Conservation (phyloP, 1,284 basidiomycete genomes). For the Peniophora sp. region DNA sequence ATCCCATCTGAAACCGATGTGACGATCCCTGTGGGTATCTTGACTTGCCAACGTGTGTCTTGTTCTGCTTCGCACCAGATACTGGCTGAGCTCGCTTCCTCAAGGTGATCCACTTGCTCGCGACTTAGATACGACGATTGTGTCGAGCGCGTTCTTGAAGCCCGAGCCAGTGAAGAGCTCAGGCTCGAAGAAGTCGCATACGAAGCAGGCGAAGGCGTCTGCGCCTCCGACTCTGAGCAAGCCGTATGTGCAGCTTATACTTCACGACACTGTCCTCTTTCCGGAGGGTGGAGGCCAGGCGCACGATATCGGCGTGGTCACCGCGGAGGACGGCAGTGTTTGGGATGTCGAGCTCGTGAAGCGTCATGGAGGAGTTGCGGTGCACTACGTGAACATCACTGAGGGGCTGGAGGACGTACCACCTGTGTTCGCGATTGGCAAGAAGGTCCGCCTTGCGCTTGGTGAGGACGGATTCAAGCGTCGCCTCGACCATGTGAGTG, state of each 20-base stretch:
- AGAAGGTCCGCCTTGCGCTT: slow-evolving; percentile 46
- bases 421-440: slow-evolving; percentile 39
- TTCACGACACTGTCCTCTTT: slow-evolving; percentile 82
- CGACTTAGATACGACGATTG: slow-evolving; percentile 44
- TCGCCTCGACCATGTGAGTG: slow-evolving; percentile 66
- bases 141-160: slow-evolving; percentile 37
- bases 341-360: slow-evolving; percentile 69
- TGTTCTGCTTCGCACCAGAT: slow-evolving; percentile 3
- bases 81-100: slow-evolving; percentile 5
- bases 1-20: slow-evolving; percentile 41
- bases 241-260: slow-evolving; percentile 53
- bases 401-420: slow-evolving; percentile 35
- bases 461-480: slow-evolving; percentile 60
- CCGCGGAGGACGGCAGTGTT: slow-evolving; percentile 28
- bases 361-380: slow-evolving; percentile 65
- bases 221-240: slow-evolving; percentile 28
- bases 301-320: slow-evolving; percentile 66
- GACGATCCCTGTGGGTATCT: slow-evolving; percentile 60
- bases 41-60: slow-evolving; percentile 62
- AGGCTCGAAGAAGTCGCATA: slow-evolving; percentile 25
- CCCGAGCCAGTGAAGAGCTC: slow-evolving; percentile 36
- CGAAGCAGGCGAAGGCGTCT: slow-evolving; percentile 46
- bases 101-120: slow-evolving; percentile 61
- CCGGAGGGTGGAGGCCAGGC: slow-evolving; percentile 88
- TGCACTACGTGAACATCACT: slow-evolving; percentile 63